Conservation (phyloP, 176 grass and related monocot genomes). For the Luzula sylvatica region DNA sequence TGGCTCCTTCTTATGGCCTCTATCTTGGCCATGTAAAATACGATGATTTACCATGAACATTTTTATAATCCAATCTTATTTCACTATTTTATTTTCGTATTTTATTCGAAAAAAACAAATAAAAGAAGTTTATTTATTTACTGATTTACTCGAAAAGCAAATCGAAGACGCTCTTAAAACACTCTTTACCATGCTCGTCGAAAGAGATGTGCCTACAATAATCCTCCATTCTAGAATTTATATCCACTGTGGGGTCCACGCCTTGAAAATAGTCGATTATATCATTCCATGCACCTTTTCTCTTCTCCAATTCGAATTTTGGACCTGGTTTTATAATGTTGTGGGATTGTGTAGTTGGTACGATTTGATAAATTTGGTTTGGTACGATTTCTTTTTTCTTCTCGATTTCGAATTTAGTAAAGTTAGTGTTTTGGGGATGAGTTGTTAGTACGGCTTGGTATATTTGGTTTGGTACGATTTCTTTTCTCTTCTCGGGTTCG, state of each 20-base stretch:
- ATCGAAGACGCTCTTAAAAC: slow-evolving; percentile 65
- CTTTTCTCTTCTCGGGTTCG: not conserved
- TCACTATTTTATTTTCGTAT: slow-evolving; percentile 9
- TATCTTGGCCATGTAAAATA: slow-evolving; percentile 92
- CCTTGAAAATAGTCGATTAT: slow-evolving; percentile 25
- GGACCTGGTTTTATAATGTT: not conserved
- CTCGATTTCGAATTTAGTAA: not conserved
- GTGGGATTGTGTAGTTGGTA: no score
- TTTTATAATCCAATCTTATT: slow-evolving; percentile 16
- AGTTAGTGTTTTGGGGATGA: no score
- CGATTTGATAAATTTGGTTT: no score
- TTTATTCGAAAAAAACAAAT: no score
- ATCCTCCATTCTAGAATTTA: slow-evolving; percentile 25
- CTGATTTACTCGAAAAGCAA: slow-evolving; percentile 44
- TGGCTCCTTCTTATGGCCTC: slow-evolving; percentile 85
- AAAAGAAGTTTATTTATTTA: no score
- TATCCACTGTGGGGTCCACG: slow-evolving; percentile 2
- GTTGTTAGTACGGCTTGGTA: no score
- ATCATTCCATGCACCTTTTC: slow-evolving; percentile 18
- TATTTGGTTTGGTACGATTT: not conserved
- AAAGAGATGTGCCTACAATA: slow-evolving; percentile 19
- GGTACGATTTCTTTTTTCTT: slow-evolving; percentile 1
- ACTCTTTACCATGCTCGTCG: slow-evolving; percentile 12
- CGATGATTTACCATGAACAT: slow-evolving; percentile 46
- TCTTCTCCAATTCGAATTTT: slow-evolving; percentile 18